These are phyloP conservation scores for Athelia psychrophila DNA, from an alignment of 1,284 basidiomycete species.

Conservation along the genomic window DNA sequence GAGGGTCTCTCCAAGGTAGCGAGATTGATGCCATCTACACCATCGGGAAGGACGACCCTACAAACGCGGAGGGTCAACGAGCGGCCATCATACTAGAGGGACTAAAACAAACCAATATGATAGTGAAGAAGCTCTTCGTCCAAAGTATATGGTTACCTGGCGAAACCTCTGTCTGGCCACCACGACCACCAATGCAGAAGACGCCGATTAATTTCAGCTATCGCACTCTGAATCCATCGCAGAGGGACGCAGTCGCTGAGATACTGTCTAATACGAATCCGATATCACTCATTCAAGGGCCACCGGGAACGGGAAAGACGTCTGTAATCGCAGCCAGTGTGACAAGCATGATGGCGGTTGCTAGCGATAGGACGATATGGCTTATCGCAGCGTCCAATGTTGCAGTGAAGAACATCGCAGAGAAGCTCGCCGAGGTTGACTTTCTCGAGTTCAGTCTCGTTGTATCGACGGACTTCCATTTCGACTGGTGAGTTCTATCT, in stretches of 20 bases:
- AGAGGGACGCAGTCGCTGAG: slow-evolving; percentile 45
- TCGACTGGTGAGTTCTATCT: slow-evolving; percentile 36
- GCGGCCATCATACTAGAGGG: slow-evolving; percentile 42
- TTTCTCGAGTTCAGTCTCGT: slow-evolving; percentile 38
- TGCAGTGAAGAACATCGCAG: slow-evolving; percentile 57
- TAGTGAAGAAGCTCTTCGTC: slow-evolving; percentile 54
- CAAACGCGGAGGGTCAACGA: slow-evolving; percentile 47
- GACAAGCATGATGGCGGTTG: slow-evolving; percentile 29
- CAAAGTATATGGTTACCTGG: slow-evolving; percentile 48
- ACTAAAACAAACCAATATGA: slow-evolving; percentile 43
- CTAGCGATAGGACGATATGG: slow-evolving; percentile 43
- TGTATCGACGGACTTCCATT: slow-evolving; percentile 41
- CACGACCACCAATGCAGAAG: not conserved
- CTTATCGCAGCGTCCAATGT: slow-evolving; percentile 52
- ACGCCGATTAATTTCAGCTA: not conserved
- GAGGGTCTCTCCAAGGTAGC: slow-evolving; percentile 13
- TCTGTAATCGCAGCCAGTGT: slow-evolving; percentile 65
- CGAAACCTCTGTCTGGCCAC: slow-evolving; percentile 10
- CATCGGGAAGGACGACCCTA: slow-evolving; percentile 49
- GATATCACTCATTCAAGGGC: slow-evolving; percentile 57
- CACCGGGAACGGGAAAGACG: slow-evolving; percentile 49
- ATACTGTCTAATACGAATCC: slow-evolving; percentile 49
- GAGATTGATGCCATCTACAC: slow-evolving; percentile 35
- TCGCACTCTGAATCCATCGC: slow-evolving; percentile 35
- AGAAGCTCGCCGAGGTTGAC: slow-evolving; percentile 38